Conservation (phyloP, 2,329 filamentous ascomycete genomes). For the Diplodia corticola region DNA sequence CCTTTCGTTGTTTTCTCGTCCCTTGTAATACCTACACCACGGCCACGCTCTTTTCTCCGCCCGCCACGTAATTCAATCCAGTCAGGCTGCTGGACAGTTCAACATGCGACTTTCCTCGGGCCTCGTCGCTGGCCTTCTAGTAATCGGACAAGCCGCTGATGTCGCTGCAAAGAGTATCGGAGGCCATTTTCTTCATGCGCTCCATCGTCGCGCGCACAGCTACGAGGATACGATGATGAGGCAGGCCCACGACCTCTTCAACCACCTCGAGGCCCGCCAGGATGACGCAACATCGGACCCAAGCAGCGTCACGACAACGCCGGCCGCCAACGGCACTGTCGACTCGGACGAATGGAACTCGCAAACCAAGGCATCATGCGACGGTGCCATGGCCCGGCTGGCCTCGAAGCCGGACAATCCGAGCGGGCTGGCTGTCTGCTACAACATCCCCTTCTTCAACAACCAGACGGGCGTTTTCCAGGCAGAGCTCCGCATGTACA, state of each 20-base stretch:
- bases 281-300: conserved; percentile 34
- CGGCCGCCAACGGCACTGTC: conserved; percentile 11
- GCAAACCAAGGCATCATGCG: conserved; percentile 57
- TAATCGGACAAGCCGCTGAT: conserved; percentile 30
- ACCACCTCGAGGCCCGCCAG: conserved; percentile 35
- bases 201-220: conserved; percentile 32
- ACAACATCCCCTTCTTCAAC: conserved; percentile 74
- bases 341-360: conserved; percentile 37
- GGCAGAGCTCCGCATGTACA: conserved; percentile 74
- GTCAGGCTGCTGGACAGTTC: conserved; percentile 12
- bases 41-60: conserved; percentile 33
- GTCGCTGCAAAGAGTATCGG: background rate
- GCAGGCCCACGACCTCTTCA: conserved; percentile 26
- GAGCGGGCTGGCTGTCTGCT: conserved; percentile 77
- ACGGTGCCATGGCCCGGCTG: conserved; percentile 55
- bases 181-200: conserved; percentile 26
- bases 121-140: conserved; percentile 34
- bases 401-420: conserved; percentile 64
- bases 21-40: conserved; percentile 38
- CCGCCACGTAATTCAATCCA: conserved; percentile 10
- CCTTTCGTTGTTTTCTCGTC: conserved; percentile 9
- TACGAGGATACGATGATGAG: conserved; percentile 28
- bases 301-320: conserved; percentile 10
- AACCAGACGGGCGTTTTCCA: conserved; percentile 68
- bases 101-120: conserved; percentile 37